Conservation (phyloP, 1,139 yeast species). For the Lodderomyces theae region DNA sequence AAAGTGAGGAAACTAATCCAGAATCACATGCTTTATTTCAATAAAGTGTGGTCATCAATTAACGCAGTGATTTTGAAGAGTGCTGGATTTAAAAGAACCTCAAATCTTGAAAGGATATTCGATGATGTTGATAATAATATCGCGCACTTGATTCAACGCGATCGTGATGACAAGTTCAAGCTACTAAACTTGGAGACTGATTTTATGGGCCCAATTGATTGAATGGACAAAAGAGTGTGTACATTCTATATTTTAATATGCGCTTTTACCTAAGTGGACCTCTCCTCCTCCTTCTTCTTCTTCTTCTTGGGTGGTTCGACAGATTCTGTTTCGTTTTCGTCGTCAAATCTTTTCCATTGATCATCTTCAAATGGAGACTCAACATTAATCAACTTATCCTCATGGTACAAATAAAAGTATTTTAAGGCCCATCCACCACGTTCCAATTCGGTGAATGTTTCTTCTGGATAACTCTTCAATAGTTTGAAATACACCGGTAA, state of each 20-base stretch:
- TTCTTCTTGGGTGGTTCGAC: conserved; percentile 7
- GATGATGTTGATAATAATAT: conserved; percentile 34
- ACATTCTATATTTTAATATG: no score
- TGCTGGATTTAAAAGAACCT: conserved; percentile 26
- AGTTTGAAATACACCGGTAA: conserved; percentile 25
- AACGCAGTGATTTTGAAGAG: conserved; percentile 29
- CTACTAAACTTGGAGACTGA: conserved; percentile 41
- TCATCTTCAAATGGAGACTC: conserved; percentile 20
- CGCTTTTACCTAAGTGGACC: background rate
- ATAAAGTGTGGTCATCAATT: conserved; percentile 20
- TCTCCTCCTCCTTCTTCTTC: no score
- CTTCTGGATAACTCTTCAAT: conserved; percentile 9
- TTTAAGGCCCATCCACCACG: conserved; percentile 42
- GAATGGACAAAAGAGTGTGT: no score
- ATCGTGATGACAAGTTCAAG: conserved; percentile 35
- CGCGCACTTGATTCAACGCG: conserved; percentile 26
- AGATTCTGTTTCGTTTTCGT: background rate
- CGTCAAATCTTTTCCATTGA: conserved; percentile 10
- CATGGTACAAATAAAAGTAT: conserved; percentile 23
- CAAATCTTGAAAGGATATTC: conserved; percentile 35
- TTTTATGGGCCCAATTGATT: conserved; percentile 22
- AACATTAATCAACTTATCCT: conserved; percentile 26
- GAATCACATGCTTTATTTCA: background rate
- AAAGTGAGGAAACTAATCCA: conserved; percentile 19
- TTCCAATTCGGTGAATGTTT: conserved; percentile 25